These are phyloP conservation scores for Colletotrichum musae DNA, from an alignment of 2,329 filamentous ascomycete species.

Conservation along the genomic window DNA sequence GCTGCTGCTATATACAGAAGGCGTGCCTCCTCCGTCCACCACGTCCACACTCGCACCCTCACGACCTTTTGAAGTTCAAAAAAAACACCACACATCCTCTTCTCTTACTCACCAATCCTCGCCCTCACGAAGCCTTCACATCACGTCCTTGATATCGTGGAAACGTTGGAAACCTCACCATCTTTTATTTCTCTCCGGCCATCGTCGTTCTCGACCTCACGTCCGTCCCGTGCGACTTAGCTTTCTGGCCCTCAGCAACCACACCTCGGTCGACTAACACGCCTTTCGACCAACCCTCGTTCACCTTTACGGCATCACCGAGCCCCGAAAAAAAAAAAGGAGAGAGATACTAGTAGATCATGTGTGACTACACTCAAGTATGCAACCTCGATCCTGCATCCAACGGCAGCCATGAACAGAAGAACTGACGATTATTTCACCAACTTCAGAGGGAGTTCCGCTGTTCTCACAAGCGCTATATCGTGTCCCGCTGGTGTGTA, in stretches of 20 bases:
- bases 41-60: constrained; percentile 2
- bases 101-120: constrained; percentile 11
- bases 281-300: not conserved
- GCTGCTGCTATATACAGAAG: constrained; percentile 31
- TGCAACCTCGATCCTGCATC: constrained; percentile 7
- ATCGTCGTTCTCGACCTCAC: not conserved
- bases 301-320: not conserved
- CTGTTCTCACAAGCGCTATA: constrained; percentile 66
- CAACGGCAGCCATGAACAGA: too few species aligned
- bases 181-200: not conserved
- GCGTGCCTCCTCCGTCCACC: constrained; percentile 3
- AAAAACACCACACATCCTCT: constrained; percentile 3
- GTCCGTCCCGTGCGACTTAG: not conserved
- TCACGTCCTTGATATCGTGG: not conserved
- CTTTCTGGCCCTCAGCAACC: not conserved
- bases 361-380: constrained; percentile 69
- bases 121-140: not conserved
- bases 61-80: constrained; percentile 25
- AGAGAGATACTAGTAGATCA: constrained; percentile 44
- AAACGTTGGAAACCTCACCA: not conserved
- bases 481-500: constrained; percentile 60
- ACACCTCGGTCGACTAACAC: not conserved
- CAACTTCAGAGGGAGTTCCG: constrained; percentile 63
- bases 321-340: not conserved
- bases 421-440: not conserved